Base-by-base conservation (phyloP, 2,329 filamentous ascomycete species). In the Dothideomycetes sp. region DNA sequence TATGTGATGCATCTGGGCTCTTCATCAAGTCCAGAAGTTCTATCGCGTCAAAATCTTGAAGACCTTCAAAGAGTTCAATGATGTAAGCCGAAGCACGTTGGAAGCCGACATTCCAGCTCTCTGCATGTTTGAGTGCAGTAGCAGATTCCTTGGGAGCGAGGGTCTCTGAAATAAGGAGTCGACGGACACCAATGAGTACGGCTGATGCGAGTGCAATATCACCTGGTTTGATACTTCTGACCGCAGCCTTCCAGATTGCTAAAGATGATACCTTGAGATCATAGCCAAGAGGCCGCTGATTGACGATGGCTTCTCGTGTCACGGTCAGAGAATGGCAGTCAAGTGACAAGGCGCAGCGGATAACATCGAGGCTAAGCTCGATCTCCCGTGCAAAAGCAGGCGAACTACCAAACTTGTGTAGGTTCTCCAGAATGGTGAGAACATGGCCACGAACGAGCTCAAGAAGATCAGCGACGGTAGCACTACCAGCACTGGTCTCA, bases 91-190 rank as follows among this genome's bases (percentile, higher is more conserved):
- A 76, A 2, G 82, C 63, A 42, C 75, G 66, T 17, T 68, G 67
- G 44, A 89, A 81, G 17, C 80, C 77, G 33, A 71, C 64, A 55
- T 96, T 96, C 69, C 94, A 96, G 19, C 76, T 70, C n/a, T 69
- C 67, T 51, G 81, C 81, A 43, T 62, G 78, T 62, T 63, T 70
- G 51, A 53, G 72, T 53, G 51, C 72, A 8, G 52, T 53, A 12
- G 56, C 48, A 4, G 57, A 52, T 25, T 59, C 50, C 42, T 62
- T 64, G 45, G 60, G 52, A 4, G 58, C 53, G 42, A 94, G 80
- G 41, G 77, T 75, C 57, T 95, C 88, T 15, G 94, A 68, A 0
- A 81, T 78, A 15, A 85, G 75, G 1, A 95, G 67, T 1, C 77
- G 74, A 37, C 76, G 70, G 7, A 83, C 78, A 7, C 83, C 83